Percentiles rank a stretch among this genome's conserved stretches.
phyloP scores from a whole-genome alignment of 2,329 filamentous ascomycete species.

The Cercospora sp. region DNA sequence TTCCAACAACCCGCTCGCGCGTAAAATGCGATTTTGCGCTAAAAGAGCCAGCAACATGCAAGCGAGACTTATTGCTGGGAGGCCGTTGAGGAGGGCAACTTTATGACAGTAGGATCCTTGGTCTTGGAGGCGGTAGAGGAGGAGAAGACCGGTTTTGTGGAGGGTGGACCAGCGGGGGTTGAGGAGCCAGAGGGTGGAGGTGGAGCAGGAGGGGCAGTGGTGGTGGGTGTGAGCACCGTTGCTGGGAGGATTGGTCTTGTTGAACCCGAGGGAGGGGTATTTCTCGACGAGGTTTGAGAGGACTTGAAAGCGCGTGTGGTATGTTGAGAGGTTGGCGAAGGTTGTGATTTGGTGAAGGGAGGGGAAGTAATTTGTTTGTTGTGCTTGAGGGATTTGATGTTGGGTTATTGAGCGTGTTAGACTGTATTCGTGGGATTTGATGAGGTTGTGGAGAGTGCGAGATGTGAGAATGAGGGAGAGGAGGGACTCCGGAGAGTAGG shows the following conservation, averaged over 20 bases:
- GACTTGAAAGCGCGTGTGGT: not conserved
- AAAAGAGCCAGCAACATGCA: slow-evolving; percentile 38
- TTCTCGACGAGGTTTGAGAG: not conserved
- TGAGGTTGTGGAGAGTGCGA: slow-evolving; percentile 31
- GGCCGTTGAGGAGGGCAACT: slow-evolving; percentile 31
- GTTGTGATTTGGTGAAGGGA: not conserved
- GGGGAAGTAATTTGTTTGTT: slow-evolving; percentile 31
- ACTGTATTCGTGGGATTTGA: slow-evolving; percentile 34
- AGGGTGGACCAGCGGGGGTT: slow-evolving; percentile 36
- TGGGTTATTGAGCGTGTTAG: slow-evolving; percentile 32
- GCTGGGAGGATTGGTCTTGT: not conserved
- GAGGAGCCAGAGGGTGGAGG: slow-evolving; percentile 16
- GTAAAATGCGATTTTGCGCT: slow-evolving; percentile 35
- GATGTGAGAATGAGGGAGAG: slow-evolving; percentile 32
- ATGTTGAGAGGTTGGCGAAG: not conserved
- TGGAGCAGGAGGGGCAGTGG: not conserved
- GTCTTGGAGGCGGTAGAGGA: slow-evolving; percentile 38
- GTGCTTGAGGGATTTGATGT: slow-evolving; percentile 11
- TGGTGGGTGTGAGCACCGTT: no score
- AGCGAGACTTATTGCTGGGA: slow-evolving; percentile 37
- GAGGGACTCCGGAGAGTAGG: slow-evolving; percentile 31
- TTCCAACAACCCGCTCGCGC: slow-evolving; percentile 13
- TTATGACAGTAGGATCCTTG: slow-evolving; percentile 23
- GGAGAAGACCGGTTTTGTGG: slow-evolving; percentile 36
- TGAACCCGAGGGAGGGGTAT: not conserved